Conservation (phyloP, 192 early-diverging fungal species). For the Backusella mclennaniae region DNA sequence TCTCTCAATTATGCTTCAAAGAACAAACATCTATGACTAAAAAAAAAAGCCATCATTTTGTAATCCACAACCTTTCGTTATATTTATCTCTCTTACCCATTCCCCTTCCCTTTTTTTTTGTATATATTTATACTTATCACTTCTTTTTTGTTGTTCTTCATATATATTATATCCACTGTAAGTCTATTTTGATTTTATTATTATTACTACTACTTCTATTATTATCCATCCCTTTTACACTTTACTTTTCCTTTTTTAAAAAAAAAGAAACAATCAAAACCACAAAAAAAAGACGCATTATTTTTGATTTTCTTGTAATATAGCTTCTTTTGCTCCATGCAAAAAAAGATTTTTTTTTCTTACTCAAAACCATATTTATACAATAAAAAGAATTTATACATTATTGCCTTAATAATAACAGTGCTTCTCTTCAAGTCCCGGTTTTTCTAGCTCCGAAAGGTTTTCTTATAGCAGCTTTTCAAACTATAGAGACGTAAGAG, state of each 20-base stretch:
- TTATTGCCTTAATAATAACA: not conserved
- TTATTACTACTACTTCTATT: not conserved
- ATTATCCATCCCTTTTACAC: not conserved
- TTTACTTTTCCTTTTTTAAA: too few relatives aligned
- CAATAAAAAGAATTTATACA: not conserved
- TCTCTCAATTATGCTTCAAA: constrained; percentile 11
- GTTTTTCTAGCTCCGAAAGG: too few relatives aligned
- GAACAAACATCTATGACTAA: constrained; percentile 4
- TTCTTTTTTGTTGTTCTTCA: not conserved
- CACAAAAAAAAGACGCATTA: too few relatives aligned
- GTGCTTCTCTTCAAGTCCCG: too few relatives aligned
- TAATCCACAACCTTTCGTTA: not conserved
- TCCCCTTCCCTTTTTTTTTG: not conserved
- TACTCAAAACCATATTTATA: not conserved
- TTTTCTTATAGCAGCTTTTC: too few relatives aligned
- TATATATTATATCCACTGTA: not conserved
- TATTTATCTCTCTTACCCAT: not conserved
- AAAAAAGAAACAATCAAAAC: too few relatives aligned
- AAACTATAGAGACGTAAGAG: too few relatives aligned
- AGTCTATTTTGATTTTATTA: not conserved
- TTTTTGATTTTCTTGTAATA: too few relatives aligned
- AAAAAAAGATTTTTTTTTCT: not conserved
- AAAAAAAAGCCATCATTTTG: not conserved
- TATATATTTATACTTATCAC: not conserved
- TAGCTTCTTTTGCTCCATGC: too few relatives aligned